Evolutionary conservation across 371 early-diverging fungal genomes (phyloP), one percentile per base, ranked within the genome.

Genomic region (Apophysomyces trapeziformis): DNA sequence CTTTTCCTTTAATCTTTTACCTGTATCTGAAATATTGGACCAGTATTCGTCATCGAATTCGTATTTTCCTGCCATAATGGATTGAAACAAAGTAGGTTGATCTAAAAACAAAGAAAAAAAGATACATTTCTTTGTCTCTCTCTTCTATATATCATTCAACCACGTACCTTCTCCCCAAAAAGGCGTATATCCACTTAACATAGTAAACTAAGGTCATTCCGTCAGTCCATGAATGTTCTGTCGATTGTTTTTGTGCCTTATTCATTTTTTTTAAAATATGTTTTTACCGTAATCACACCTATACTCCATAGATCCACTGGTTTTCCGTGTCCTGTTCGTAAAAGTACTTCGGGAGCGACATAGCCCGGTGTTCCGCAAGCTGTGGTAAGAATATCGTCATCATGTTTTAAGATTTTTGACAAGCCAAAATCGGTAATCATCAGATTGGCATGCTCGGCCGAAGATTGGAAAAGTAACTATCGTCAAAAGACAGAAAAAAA

Each of bases 311-410:
- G 71, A 75, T 98, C 98, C 1, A 88, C 89, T 14, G 86, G 85
- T 56, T 83, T 87, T 64, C 85, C 85, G 67, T 88, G 86, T 1
- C 89, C 89, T n/a, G 82, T 83, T 59, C 84, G 93, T 37, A 84
- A 70, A 36, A 95, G 71, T 4, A 95, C 85, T 73, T 95, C 96
- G 8, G 96, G 96, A 0, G 94, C 93, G 70, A 94, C 95, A 77
- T 94, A 96, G 61, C 95, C 93, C 38, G 93, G 90, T 38, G 93
- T 91, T 46, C 96, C 95, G 68, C 93, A 94, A 59, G 93, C 93
- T 0, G 94, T 95, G 66, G 83, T 85, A 41, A 94, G 69, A 7
- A 87, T 78, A 62, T 79, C 81, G 72, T 89, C 86, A 38, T 84
- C 85, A 50, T 82, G 85, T 46, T 87, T 92, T 21, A 93, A 74